Evolutionary conservation across 2,329 filamentous ascomycete genomes (phyloP).

Genomic region (Elsinoe perseae): DNA sequence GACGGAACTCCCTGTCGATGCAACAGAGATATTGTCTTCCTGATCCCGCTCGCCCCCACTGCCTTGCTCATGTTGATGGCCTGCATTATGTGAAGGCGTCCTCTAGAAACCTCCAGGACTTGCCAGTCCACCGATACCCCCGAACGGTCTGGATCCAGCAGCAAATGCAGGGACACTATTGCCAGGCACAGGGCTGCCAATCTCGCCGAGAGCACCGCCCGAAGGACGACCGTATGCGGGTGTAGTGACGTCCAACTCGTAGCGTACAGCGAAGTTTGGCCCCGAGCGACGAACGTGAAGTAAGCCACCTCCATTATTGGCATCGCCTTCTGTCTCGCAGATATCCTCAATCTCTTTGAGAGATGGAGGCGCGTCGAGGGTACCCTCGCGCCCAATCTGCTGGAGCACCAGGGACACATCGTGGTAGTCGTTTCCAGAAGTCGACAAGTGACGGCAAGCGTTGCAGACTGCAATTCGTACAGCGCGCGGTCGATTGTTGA

Average conservation of each 20-base stretch:
- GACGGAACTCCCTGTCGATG: not conserved
- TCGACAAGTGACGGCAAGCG: slow-evolving; percentile 60
- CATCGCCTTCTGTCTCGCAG: slow-evolving; percentile 83
- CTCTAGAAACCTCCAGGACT: slow-evolving; percentile 8
- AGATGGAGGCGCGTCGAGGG: slow-evolving; percentile 44
- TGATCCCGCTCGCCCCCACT: not conserved
- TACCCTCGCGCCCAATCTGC: slow-evolving; percentile 55
- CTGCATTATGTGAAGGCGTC: not conserved
- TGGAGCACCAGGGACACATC: slow-evolving; percentile 57
- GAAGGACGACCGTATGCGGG: slow-evolving; percentile 25
- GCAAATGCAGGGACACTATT: slow-evolving; percentile 31
- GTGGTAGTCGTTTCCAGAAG: slow-evolving; percentile 53
- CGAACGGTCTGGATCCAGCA: slow-evolving; percentile 3
- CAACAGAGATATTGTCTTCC: not conserved
- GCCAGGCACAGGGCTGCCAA: slow-evolving; percentile 40
- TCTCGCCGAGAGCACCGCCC: slow-evolving; percentile 36
- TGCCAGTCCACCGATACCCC: slow-evolving; percentile 7
- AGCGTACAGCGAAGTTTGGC: slow-evolving; percentile 35
- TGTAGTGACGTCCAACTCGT: slow-evolving; percentile 29
- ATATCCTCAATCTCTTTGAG: slow-evolving; percentile 69
- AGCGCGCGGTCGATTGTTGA: slow-evolving; percentile 49
- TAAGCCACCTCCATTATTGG: slow-evolving; percentile 79
- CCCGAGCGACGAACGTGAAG: slow-evolving; percentile 58
- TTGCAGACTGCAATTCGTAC: slow-evolving; percentile 69
- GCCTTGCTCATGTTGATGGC: not conserved